Conservation (phyloP, 1,139 yeast species). For the Yamadazyma jaroonii region DNA sequence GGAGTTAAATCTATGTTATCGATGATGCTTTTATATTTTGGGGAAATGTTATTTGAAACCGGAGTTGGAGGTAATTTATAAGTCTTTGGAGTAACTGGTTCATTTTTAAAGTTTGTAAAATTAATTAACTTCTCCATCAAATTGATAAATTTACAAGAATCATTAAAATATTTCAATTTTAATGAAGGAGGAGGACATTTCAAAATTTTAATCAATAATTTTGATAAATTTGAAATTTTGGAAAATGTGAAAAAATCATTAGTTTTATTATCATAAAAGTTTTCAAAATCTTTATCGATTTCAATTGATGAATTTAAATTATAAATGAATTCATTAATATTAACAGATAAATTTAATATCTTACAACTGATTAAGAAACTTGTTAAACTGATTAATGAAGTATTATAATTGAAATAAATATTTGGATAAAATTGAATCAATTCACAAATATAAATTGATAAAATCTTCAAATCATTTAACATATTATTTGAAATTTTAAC, state of each 20-base stretch:
- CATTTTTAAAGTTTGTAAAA: slow-evolving; percentile 26
- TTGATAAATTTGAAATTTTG: slow-evolving; percentile 16
- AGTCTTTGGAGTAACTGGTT: slow-evolving; percentile 21
- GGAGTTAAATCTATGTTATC: slow-evolving; percentile 4
- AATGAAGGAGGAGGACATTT: slow-evolving; percentile 47
- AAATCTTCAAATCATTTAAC: slow-evolving; percentile 46
- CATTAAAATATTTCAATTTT: slow-evolving; percentile 40
- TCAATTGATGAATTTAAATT: slow-evolving; percentile 12
- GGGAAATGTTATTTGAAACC: slow-evolving; percentile 18
- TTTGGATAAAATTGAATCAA: slow-evolving; percentile 61
- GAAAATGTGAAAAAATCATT: slow-evolving; percentile 14
- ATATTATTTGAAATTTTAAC: not conserved
- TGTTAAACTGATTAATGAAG: slow-evolving; percentile 58
- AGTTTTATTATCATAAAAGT: not conserved
- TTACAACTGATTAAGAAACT: slow-evolving; percentile 32
- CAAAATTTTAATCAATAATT: slow-evolving; percentile 34
- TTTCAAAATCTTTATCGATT: slow-evolving; percentile 1
- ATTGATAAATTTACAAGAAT: slow-evolving; percentile 32
- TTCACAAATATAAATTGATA: slow-evolving; percentile 63
- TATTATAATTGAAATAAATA: slow-evolving; percentile 52
- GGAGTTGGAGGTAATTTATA: slow-evolving; percentile 19
- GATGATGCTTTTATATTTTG: slow-evolving; percentile 10
- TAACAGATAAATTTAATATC: slow-evolving; percentile 25
- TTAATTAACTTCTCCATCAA: slow-evolving; percentile 37
- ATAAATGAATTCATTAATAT: slow-evolving; percentile 18